Base-by-base conservation (phyloP, 129 eudicot species). In the Artemisia argyi region DNA sequence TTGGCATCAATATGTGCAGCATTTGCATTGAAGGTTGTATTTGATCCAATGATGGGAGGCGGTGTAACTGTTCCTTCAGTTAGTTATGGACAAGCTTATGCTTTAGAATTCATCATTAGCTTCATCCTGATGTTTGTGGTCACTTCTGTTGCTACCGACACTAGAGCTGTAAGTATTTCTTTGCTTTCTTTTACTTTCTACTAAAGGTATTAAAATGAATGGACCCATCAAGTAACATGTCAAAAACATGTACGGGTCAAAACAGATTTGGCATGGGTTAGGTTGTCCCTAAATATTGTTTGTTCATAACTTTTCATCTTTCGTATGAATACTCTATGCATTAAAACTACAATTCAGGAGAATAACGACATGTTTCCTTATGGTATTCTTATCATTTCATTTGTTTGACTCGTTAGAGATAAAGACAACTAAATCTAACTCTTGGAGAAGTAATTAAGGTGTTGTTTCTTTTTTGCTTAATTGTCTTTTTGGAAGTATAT, bases 71-170 rank as follows among this genome's bases (percentile, higher is more conserved):
- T 90, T 69, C 98, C 98, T 24, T 81, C 91, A 20, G 97, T 76
- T 17, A 79, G 71, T 44, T 82, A 79, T 70, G 90, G 75, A 52
- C 97, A 94, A 75, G 97, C 97, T 74, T 88, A 84, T 75, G 91
- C 93, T 72, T 79, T 94, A 51, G 98, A 94, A 78, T 94, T 94
- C 78, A 88, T 90, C 56, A 94, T 94, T 76, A 82, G 81, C 76
- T 94, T 94, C 88, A 94, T 87, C 76, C 98, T 94, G 75, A 94
- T 94, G 98, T 94, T 94, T 76, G 98, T 94, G 28, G 93, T 94
- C 79, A 94, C 98, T 65, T 97, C 98, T 32, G 97, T 94, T 30
- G 96, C 98, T 74, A 94, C 97, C 75, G 97, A 94, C 84, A 90
- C 98, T 14, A 83, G 93, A 94, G 98, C 98, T 75, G 96, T 94